Evolutionary conservation across 129 eudicot species (phyloP), one percentile per base, ranked within the genome.

Genomic region (Arctium minus): DNA sequence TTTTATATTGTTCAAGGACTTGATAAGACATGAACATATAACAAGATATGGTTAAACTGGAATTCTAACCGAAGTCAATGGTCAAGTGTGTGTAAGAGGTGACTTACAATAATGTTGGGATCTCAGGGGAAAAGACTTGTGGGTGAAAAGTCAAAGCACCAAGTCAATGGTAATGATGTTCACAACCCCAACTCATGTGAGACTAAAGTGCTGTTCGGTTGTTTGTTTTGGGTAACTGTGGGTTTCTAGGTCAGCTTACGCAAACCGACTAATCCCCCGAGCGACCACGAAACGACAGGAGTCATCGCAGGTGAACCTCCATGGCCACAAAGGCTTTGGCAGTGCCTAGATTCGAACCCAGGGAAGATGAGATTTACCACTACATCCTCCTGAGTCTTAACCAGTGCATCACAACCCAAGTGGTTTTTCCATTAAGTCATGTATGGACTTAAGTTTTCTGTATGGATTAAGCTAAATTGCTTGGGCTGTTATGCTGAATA

Each of bases 91-190:
- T 38, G 68, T 18, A n/a, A 8, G 35, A 72, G 22, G 70, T 79
- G 64, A 64, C 69, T 33, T 62, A 65, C 10, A 33, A 65, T n/a
- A 11, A 32, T 50, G 39, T 13, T 18, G 42, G 79, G 73, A 81
- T 73, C 40, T 56, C 73, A 29, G 35, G 29, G 42, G 79, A 31
- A 73, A 29, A 40, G 64, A 42, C 76, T 44, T 70, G 8, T 73
- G 79, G 37, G 80, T 35, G 29, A 79, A 64, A 42, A 78, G 70
- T 82, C 80, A 81, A 81, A 38, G 74, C 31, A 40, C 75, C 73
- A 64, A 81, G 80, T 77, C 78, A 83, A 83, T 62, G 32, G 75
- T 73, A 40, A 37, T 37, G 64, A 72, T 56, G 27, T 56, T 72
- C 60, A 56, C 62, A 36, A 37, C n/a, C 42, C 79, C 38, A 72